Evolutionary conservation across 345 rosid genomes (phyloP).

Genomic region (Hypericum perforatum): DNA sequence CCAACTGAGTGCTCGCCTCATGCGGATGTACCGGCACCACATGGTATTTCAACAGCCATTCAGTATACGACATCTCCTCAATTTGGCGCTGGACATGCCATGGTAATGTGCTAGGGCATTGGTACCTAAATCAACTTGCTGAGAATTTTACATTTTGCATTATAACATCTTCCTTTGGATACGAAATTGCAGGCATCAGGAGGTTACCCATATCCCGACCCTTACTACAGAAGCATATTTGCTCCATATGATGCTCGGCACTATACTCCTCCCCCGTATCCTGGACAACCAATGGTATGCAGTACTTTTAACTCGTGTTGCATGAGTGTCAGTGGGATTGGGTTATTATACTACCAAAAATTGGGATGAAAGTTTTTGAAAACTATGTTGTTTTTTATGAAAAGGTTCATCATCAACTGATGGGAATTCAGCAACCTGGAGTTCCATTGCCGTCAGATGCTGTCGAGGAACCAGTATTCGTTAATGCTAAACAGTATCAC

Average conservation of each 20-base stretch:
- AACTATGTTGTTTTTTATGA: constrained; percentile 7
- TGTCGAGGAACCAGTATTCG: constrained; percentile 96
- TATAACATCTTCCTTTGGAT: constrained; percentile 19
- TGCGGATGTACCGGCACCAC: constrained; percentile 37
- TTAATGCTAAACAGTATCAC: constrained; percentile 93
- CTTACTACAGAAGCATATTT: constrained; percentile 87
- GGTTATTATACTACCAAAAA: not conserved
- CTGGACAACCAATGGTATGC: constrained; percentile 63
- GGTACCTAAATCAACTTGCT: not conserved
- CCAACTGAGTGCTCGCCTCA: constrained; percentile 35
- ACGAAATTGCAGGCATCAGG: constrained; percentile 50
- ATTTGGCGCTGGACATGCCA: constrained; percentile 41
- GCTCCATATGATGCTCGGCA: constrained; percentile 68
- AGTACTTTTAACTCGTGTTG: constrained; percentile 1
- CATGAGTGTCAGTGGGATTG: not conserved
- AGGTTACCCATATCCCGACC: constrained; percentile 85
- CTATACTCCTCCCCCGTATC: constrained; percentile 67
- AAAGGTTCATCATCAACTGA: constrained; percentile 85
- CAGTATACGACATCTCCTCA: constrained; percentile 43
- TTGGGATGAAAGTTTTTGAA: not conserved
- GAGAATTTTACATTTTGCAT: constrained; percentile 6
- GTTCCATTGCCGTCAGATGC: constrained; percentile 90
- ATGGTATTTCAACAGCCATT: constrained; percentile 36
- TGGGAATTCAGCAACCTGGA: constrained; percentile 97
- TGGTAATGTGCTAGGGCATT: constrained; percentile 25